These are phyloP conservation scores for Starmerella apicola DNA, from an alignment of 805 yeast species.

Conservation along the genomic window DNA sequence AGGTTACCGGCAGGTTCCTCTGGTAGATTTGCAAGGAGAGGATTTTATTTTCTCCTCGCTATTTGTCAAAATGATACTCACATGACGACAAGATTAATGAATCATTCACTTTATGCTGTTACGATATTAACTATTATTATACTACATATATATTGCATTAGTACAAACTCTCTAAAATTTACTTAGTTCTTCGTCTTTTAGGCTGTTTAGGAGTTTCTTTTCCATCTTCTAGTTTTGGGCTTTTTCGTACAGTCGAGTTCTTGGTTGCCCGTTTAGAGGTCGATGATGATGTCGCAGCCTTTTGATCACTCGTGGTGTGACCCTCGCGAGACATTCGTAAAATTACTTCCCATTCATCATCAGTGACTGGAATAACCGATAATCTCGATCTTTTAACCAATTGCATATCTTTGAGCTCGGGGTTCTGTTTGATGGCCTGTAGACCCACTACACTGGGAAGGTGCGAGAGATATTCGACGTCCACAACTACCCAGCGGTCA, in stretches of 20 bases:
- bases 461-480: constrained; percentile 34
- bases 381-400: constrained; percentile 39
- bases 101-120: too few relatives aligned
- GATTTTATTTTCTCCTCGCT: constrained; percentile 50
- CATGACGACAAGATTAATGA: too few relatives aligned
- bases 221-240: background rate
- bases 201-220: too few relatives aligned
- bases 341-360: constrained; percentile 32
- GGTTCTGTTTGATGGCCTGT: constrained; percentile 30
- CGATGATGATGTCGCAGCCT: too few relatives aligned
- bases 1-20: constrained; percentile 75
- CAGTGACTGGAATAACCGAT: constrained; percentile 40
- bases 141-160: too few relatives aligned
- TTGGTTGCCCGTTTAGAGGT: too few relatives aligned
- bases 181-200: too few relatives aligned
- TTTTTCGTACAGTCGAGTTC: too few relatives aligned
- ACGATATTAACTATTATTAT: too few relatives aligned
- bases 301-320: background rate
- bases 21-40: constrained; percentile 72
- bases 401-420: constrained; percentile 31
- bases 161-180: too few relatives aligned
- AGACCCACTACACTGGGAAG: constrained; percentile 33
- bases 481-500: constrained; percentile 50
- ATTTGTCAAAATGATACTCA: constrained; percentile 28
- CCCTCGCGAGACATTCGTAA: constrained; percentile 27